Evolutionary conservation across 192 early-diverging fungal species (phyloP).

Genomic region (Coemansia sp.): DNA sequence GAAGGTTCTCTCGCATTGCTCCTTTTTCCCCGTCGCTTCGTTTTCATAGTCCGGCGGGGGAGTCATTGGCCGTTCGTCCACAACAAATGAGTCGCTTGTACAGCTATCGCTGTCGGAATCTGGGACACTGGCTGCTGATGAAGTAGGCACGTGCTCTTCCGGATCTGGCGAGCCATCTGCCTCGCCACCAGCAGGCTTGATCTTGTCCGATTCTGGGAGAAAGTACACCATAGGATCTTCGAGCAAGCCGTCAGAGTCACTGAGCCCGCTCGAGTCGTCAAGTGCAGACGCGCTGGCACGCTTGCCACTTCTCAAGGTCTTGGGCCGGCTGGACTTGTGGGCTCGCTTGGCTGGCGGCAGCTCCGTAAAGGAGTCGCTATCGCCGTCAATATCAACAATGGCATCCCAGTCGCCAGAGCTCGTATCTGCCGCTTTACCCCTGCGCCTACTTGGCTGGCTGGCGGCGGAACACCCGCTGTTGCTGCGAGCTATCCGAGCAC

Average conservation of each 20-base stretch:
- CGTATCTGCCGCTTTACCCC: not conserved
- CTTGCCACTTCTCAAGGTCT: not conserved
- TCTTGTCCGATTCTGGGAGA: not conserved
- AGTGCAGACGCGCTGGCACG: not conserved
- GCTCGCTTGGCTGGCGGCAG: conserved; percentile 1
- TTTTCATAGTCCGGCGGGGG: conserved; percentile 44
- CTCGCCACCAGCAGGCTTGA: not conserved
- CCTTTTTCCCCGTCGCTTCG: conserved; percentile 24
- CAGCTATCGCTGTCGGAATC: not conserved
- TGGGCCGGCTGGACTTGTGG: not conserved
- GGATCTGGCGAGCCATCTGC: not conserved
- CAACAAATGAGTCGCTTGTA: not conserved
- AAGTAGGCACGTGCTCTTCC: not conserved
- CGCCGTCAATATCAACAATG: conserved; percentile 4
- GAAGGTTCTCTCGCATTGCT: conserved; percentile 36
- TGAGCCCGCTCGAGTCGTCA: not conserved
- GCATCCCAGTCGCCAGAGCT: not conserved
- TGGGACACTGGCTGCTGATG: not conserved
- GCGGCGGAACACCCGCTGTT: not conserved
- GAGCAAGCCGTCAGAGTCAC: conserved; percentile 17
- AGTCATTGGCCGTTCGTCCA: conserved; percentile 32
- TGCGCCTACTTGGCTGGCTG: not conserved
- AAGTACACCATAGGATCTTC: conserved; percentile 10
- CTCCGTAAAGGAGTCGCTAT: conserved; percentile 33
- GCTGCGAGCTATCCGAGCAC: conserved; percentile 4